Percentiles rank a stretch among this genome's conserved stretches.
These are phyloP conservation scores for Exserohilum rostratum DNA, from an alignment of 2,329 filamentous ascomycete genomes.

Conservation along the genomic window DNA sequence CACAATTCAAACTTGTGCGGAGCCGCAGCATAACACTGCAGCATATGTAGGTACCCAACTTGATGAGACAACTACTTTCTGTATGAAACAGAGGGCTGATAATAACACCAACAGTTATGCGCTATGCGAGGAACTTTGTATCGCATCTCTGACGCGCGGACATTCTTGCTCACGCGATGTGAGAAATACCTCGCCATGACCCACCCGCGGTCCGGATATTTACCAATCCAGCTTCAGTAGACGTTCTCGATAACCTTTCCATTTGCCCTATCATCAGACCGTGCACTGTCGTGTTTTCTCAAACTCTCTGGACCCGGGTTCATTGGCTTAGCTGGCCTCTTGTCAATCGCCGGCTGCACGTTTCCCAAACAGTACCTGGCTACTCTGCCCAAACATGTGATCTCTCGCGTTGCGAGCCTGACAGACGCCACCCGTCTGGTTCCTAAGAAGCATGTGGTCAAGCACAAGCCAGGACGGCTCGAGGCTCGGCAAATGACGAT, in stretches of 20 bases:
- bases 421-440: constrained; percentile 6
- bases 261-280: background rate
- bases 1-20: background rate
- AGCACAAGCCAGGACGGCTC: constrained; percentile 1
- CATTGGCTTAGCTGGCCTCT: background rate
- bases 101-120: background rate
- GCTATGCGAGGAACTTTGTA: background rate
- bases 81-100: background rate
- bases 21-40: background rate
- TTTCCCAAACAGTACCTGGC: background rate
- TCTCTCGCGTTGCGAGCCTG: background rate
- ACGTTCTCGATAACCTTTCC: background rate
- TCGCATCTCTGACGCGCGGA: background rate
- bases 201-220: background rate
- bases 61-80: background rate
- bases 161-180: background rate
- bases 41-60: background rate
- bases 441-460: background rate
- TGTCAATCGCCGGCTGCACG: background rate
- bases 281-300: background rate
- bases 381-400: background rate
- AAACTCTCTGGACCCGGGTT: background rate
- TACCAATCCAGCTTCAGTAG: background rate
- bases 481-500: background rate
- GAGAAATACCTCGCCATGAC: background rate